A percentile compares a stretch with the other conserved stretches of the same genome.
These are phyloP conservation scores for Porosira glacialis DNA, from an alignment of 352 stramenopile species.

Conservation along the genomic window DNA sequence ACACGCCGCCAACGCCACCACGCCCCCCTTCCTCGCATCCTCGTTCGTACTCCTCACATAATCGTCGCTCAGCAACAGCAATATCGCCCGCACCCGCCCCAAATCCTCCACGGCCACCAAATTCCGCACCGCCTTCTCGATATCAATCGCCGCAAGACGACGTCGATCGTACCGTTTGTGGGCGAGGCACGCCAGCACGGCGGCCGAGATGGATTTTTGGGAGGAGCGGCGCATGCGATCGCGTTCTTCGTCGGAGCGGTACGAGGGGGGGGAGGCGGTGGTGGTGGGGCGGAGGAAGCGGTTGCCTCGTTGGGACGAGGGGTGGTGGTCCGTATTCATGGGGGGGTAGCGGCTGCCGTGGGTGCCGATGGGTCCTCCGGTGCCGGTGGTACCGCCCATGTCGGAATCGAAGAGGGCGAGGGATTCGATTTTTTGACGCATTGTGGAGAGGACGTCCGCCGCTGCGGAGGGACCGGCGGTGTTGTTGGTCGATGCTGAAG, in stretches of 20 bases:
- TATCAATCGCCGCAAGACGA: conserved; percentile 79
- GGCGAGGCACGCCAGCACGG: conserved; percentile 73
- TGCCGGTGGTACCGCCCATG: neutral
- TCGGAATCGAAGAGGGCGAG: conserved; percentile 72
- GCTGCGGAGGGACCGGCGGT: too few relatives aligned
- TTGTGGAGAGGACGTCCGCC: too few relatives aligned
- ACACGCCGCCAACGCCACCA: conserved; percentile 77
- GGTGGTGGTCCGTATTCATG: neutral
- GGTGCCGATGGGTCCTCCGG: neutral
- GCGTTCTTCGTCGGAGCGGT: conserved; percentile 56
- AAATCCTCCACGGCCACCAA: conserved; percentile 70
- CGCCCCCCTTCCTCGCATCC: conserved; percentile 80
- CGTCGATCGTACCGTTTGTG: conserved; percentile 81
- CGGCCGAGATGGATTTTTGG: conserved; percentile 75
- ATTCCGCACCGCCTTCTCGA: conserved; percentile 78
- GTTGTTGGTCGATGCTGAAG: too few relatives aligned
- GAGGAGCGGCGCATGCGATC: conserved; percentile 69
- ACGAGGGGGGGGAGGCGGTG: conserved; percentile 28
- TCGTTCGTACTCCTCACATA: conserved; percentile 76
- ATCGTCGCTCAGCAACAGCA: conserved; percentile 77
- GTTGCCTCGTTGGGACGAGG: neutral
- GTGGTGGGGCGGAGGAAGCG: neutral
- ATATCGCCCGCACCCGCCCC: conserved; percentile 66
- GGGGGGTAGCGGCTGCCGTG: neutral
- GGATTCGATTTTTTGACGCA: conserved; percentile 78